These are phyloP conservation scores for Fusarium succisae DNA, from an alignment of 2,329 filamentous ascomycete genomes.

Conservation along the genomic window DNA sequence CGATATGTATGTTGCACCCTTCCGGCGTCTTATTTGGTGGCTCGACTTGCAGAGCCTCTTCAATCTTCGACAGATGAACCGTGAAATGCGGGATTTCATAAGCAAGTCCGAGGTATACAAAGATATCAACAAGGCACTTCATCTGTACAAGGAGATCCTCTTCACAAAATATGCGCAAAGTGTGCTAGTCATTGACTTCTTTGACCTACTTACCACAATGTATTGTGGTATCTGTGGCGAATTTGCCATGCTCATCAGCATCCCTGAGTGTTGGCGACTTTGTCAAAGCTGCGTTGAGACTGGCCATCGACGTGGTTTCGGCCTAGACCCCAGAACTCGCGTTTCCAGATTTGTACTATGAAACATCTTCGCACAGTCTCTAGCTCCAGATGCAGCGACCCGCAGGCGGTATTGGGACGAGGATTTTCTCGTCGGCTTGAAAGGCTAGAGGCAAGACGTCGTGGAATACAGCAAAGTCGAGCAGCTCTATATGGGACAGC, in stretches of 20 bases:
- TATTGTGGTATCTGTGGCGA: constrained; percentile 20
- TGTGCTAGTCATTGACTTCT: constrained; percentile 40
- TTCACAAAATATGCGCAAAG: constrained; percentile 38
- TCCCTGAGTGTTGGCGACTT: constrained; percentile 42
- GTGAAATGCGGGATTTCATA: constrained; percentile 35
- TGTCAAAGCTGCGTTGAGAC: constrained; percentile 42
- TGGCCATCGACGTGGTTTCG: fast-evolving
- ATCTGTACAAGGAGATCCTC: constrained; percentile 45
- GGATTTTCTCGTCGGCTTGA: not conserved
- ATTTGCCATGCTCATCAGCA: constrained; percentile 40
- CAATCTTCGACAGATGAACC: constrained; percentile 43
- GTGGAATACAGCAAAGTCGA: not conserved
- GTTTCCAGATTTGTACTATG: not conserved
- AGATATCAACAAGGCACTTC: constrained; percentile 33
- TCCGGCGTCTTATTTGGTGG: not conserved
- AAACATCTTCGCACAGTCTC: not conserved
- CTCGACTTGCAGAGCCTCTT: constrained; percentile 48
- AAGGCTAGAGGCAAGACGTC: not conserved
- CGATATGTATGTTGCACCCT: fast-evolving
- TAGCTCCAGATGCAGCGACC: not conserved
- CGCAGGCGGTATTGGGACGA: not conserved
- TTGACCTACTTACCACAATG: constrained; percentile 38
- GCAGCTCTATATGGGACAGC: not conserved
- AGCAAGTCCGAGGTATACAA: constrained; percentile 41
- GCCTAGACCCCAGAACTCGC: fast-evolving